These are phyloP conservation scores for Umbelopsis ramanniana DNA, from an alignment of 192 early-diverging fungal species.

Conservation along the genomic window DNA sequence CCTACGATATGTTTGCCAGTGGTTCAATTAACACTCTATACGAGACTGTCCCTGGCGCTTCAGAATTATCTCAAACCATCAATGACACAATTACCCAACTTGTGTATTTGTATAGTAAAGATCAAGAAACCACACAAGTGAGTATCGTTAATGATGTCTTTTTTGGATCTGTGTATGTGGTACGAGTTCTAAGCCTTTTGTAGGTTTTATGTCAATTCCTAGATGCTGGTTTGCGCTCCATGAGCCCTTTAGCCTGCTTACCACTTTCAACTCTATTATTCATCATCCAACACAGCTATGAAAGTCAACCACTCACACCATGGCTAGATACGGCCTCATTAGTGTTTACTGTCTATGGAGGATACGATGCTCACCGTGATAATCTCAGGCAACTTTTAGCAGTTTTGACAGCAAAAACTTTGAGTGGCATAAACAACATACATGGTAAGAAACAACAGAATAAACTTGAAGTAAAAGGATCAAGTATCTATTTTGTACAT, in stretches of 20 bases:
- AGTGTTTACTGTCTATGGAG: slow-evolving; percentile 56
- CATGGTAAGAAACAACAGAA: slow-evolving; percentile 35
- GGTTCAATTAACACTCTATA: slow-evolving; percentile 30
- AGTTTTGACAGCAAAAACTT: slow-evolving; percentile 36
- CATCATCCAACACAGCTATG: slow-evolving; percentile 47
- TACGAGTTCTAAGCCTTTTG: neutral
- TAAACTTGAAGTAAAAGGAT: too few species aligned
- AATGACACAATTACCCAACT: slow-evolving; percentile 45
- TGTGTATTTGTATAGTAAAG: slow-evolving; percentile 47
- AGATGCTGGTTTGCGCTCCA: slow-evolving; percentile 51
- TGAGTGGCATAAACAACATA: slow-evolving; percentile 46
- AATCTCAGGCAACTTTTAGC: slow-evolving; percentile 37
- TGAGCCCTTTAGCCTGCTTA: slow-evolving; percentile 47
- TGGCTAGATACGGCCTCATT: slow-evolving; percentile 56
- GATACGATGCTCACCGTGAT: slow-evolving; percentile 35
- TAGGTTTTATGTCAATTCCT: slow-evolving; percentile 52
- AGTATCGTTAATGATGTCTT: slow-evolving; percentile 29
- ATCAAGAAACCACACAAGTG: slow-evolving; percentile 44
- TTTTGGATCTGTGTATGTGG: neutral
- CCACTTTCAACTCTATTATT: slow-evolving; percentile 41
- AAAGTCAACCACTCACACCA: slow-evolving; percentile 36
- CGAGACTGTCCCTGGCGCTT: slow-evolving; percentile 28
- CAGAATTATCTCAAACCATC: slow-evolving; percentile 45
- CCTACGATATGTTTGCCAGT: slow-evolving; percentile 40
- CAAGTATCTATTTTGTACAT: too few species aligned